Percentiles rank a stretch among this genome's conserved stretches.
Evolutionary conservation across 768 basidiomycete genomes (phyloP).

Genomic region (Lactarius hatsudake): DNA sequence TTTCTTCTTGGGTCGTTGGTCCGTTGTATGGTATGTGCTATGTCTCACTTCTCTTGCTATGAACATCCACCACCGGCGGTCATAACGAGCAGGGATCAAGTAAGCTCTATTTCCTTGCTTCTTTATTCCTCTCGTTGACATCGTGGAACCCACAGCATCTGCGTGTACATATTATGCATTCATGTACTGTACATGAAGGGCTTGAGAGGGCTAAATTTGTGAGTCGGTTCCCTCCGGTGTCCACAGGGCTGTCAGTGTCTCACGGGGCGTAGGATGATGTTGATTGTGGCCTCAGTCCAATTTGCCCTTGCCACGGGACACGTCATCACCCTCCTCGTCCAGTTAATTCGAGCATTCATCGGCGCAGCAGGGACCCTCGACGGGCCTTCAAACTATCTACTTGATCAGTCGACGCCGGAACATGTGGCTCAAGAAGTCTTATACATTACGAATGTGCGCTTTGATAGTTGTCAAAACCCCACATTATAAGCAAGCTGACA

Average conservation of each 20-base stretch:
- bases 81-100: conserved; percentile 17
- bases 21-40: conserved; percentile 16
- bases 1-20: conserved; percentile 14
- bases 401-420: conserved; percentile 10
- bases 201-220: conserved; percentile 8
- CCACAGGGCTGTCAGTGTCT: neutral
- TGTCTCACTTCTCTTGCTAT: too few relatives aligned
- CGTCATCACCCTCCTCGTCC: conserved; percentile 12
- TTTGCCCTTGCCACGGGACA: conserved; percentile 19
- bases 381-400: neutral
- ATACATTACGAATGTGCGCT: conserved; percentile 20
- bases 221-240: neutral
- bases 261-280: conserved; percentile 9
- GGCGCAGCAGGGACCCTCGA: neutral
- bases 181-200: conserved; percentile 9
- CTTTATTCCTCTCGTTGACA: neutral
- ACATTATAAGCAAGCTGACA: neutral
- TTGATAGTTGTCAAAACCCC: too few relatives aligned
- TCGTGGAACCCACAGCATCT: conserved; percentile 1
- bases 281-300: conserved; percentile 11
- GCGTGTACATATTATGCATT: conserved; percentile 13
- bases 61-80: too few relatives aligned
- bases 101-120: neutral
- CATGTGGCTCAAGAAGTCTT: conserved; percentile 10
- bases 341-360: conserved; percentile 13